These are phyloP conservation scores for Xylaria intraflava DNA, from an alignment of 495 filamentous ascomycete genomes.

Conservation along the genomic window DNA sequence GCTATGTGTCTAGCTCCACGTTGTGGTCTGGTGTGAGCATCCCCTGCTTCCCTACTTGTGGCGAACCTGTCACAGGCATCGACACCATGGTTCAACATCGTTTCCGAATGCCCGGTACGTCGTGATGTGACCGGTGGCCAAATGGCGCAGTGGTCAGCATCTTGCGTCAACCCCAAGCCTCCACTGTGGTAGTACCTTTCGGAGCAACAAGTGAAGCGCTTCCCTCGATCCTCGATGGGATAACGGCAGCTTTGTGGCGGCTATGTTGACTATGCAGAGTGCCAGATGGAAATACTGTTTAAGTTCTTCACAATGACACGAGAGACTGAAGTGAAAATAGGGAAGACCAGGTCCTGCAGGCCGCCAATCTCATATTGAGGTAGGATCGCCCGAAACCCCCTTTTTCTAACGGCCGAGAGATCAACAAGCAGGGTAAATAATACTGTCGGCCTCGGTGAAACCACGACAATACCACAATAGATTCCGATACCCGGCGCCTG, in stretches of 20 bases:
- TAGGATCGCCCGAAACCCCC: slow-evolving; percentile 2
- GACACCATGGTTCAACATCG: not conserved
- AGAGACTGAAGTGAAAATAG: not conserved
- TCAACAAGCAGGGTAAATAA: slow-evolving; percentile 1
- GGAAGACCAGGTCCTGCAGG: slow-evolving; percentile 1
- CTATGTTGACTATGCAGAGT: not conserved
- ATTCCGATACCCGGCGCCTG: not conserved
- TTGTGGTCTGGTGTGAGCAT: not conserved
- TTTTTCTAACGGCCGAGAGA: not conserved
- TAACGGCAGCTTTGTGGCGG: not conserved
- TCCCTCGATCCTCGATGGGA: no score
- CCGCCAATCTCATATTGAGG: not conserved
- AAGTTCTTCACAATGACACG: not conserved
- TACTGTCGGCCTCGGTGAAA: not conserved
- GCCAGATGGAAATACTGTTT: not conserved
- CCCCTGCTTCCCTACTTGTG: not conserved
- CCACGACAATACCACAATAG: not conserved
- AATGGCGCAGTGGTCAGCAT: not conserved
- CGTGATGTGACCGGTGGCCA: not conserved
- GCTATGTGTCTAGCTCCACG: not conserved
- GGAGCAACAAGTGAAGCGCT: not conserved
- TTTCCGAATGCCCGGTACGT: slow-evolving; percentile 5
- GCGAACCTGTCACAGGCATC: not conserved
- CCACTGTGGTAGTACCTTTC: not conserved
- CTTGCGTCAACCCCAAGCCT: not conserved